Conservation (phyloP, 176 grass and related monocot genomes). For the Musa schizocarpa region DNA sequence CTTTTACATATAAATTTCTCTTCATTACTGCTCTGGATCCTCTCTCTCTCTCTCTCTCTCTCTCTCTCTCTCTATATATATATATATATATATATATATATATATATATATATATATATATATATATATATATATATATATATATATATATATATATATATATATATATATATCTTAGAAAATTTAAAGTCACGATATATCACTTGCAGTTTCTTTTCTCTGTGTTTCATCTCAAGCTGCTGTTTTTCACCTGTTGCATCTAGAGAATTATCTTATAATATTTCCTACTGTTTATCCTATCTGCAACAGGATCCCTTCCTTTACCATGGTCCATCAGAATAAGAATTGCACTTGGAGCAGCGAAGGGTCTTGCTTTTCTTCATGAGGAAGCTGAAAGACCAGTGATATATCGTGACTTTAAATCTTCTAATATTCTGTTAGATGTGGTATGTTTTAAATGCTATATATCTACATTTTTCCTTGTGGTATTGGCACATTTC, state of each 20-base stretch:
- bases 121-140: no score
- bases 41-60: no score
- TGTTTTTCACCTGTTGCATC: not conserved
- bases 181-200: no score
- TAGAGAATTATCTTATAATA: not conserved
- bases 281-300: conserved; percentile 12
- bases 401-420: conserved; percentile 98
- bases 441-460: conserved; percentile 46
- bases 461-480: conserved; percentile 12
- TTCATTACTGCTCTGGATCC: no score
- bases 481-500: not conserved
- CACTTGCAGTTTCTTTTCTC: no score
- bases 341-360: conserved; percentile 98
- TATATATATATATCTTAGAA: no score
- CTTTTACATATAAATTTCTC: no score
- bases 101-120: no score
- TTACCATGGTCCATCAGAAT: conserved; percentile 91
- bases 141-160: no score
- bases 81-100: no score
- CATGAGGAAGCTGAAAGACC: conserved; percentile 99
- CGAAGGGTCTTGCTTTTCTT: conserved; percentile 89
- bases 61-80: no score
- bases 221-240: not conserved
- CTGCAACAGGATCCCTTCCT: conserved; percentile 56
- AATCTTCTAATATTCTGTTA: conserved; percentile 95